Base-by-base conservation (phyloP, 2,329 filamentous ascomycete species). In the Xylaria sp. region DNA sequence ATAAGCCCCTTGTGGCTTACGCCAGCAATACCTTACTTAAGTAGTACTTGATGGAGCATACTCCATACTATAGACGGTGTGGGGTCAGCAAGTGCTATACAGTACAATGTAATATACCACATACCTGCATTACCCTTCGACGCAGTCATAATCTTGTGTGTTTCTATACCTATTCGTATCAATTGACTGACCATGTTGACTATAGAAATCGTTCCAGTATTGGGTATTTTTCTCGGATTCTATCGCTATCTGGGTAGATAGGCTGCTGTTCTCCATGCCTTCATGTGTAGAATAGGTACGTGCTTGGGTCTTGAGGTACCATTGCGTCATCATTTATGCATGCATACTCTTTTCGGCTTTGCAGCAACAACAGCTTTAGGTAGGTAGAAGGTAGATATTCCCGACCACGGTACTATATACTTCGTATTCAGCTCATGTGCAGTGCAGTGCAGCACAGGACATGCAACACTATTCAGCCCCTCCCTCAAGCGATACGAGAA, bases 391-490 rank as follows among this genome's bases (percentile, higher is more conserved):
- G 57, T 20, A 20, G 30, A 48, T 28, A 63, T 36, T 25, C 32
- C 23, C 18, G 32, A 39, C 46, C 32, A 23, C 43, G 12, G 39
- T 41, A 41, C 32, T 41, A 56, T 41, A 56, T 34, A n/a, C 41
- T 63, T 60, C 65, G 60, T 67, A 67, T 67, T 60, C 60, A 67
- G 48, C 50, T 15, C 57, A 48, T 59, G 34, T 61, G 41, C 43
- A 36, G 34, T 58, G 41, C 43, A 36, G 25, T 61, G 25, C 60
- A 55, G 45, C 65, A 55, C 55, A 50, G 15, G 34, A 65, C 39
- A 50, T 65, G 61, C 66, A 61, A 58, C 57, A 45, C n/a, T 36
- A 45, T 59, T 53, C 25, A 61, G 28, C 62, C 57, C 66, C 66
- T 68, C 61, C 10, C 50, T 53, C 55, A 45, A 61, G 61, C 57